These are phyloP conservation scores for Jaltomata sinuosa DNA, from an alignment of 257 asterid species.

Conservation along the genomic window DNA sequence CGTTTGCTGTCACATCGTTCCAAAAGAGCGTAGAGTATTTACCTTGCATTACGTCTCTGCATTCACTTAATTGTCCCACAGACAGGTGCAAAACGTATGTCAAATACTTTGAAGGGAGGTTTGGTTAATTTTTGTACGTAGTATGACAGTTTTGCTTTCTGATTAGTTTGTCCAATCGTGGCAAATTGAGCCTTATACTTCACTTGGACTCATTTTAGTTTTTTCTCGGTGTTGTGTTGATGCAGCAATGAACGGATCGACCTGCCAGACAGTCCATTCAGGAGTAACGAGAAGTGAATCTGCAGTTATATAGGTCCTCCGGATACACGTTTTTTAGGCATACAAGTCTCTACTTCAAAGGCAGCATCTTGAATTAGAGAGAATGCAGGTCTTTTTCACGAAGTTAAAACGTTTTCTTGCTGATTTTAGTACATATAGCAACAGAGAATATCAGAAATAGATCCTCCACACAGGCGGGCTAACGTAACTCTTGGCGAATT, in stretches of 20 bases:
- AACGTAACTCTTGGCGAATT: not conserved
- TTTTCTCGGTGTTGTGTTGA: not conserved
- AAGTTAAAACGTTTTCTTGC: conserved; percentile 14
- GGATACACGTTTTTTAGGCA: conserved; percentile 10
- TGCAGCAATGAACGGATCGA: conserved; percentile 43
- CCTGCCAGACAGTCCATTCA: conserved; percentile 77
- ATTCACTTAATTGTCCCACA: not conserved
- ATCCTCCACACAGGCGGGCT: conserved; percentile 17
- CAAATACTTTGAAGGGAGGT: not conserved
- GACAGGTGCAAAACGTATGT: not conserved
- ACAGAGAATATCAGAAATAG: conserved; percentile 11
- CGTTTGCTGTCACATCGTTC: not conserved
- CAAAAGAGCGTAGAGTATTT: not conserved
- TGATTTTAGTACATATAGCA: conserved; percentile 17
- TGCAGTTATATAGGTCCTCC: conserved; percentile 36
- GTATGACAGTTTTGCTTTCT: not conserved
- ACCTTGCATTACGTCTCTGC: not conserved
- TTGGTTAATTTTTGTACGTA: not conserved
- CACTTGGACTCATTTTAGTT: not conserved
- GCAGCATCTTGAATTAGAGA: conserved; percentile 22
- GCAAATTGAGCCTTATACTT: not conserved
- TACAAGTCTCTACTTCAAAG: conserved; percentile 21
- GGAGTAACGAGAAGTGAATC: conserved; percentile 40
- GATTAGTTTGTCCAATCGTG: not conserved
- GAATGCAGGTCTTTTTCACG: conserved; percentile 16